A percentile compares a stretch with the other conserved stretches of the same genome.
Conservation (phyloP, 169 alveolate genomes). For the Pseudocohnilembus persalinus region DNA sequence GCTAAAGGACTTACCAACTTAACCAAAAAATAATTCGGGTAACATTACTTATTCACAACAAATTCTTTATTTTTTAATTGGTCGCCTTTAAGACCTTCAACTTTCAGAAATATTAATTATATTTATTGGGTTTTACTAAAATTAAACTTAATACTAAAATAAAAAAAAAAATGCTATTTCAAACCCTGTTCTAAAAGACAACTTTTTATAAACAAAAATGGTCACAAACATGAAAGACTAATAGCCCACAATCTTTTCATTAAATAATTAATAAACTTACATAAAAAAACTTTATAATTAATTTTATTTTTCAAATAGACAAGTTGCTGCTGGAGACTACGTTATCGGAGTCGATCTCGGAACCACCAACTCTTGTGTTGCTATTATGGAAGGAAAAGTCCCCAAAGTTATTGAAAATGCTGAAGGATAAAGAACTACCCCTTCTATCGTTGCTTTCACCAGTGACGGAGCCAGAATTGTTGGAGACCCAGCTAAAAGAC, state of each 20-base stretch:
- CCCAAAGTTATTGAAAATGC: slow-evolving; percentile 97
- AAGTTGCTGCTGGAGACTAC: slow-evolving; percentile 34
- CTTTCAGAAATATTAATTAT: too few species aligned
- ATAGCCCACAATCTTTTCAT: not conserved
- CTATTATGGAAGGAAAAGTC: slow-evolving; percentile 96
- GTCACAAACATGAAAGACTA: not conserved
- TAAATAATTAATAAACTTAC: too few species aligned
- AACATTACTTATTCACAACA: too few species aligned
- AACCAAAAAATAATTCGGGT: not conserved
- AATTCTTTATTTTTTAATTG: too few species aligned
- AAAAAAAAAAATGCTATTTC: too few species aligned
- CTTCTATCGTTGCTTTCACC: slow-evolving; percentile 98
- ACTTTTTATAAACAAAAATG: too few species aligned
- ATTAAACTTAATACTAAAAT: too few species aligned
- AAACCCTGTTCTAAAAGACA: too few species aligned
- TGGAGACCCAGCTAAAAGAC: slow-evolving; percentile 97
- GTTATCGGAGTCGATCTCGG: slow-evolving; percentile 99
- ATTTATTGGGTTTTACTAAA: too few species aligned
- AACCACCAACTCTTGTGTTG: slow-evolving; percentile 99
- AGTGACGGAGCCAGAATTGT: slow-evolving; percentile 96
- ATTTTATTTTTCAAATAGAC: slow-evolving; percentile 7
- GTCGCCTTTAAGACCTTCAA: too few species aligned
- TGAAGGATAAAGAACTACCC: slow-evolving; percentile 97
- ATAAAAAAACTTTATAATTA: too few species aligned
- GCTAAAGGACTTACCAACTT: not conserved